Evolutionary conservation across 768 basidiomycete genomes (phyloP), one percentile per base, ranked within the genome.

Genomic region (Hygrophoropsis aurantiaca): DNA sequence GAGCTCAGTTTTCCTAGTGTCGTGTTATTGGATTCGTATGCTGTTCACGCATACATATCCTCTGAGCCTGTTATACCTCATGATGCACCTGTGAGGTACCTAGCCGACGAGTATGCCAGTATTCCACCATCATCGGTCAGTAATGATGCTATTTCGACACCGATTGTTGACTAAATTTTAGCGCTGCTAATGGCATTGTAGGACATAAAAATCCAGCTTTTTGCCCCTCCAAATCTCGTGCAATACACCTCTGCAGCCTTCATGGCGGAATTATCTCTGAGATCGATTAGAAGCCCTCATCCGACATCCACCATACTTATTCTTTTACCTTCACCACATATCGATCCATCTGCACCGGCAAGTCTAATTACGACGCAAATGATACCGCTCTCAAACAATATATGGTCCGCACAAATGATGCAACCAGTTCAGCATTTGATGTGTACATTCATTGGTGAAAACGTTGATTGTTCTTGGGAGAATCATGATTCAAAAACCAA

Each of bases 201-300:
- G 75, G 59, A 62, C 47, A 50, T 59, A 3, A 55, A 62, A 16
- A 64, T 70, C 0, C 53, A 72, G 41, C 60, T 58, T 1, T 82
- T 82, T 44, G 56, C 70, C 3, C 76, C 82, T 3, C 83, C 83
- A 13, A 84, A 84, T 52, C 67, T 85, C 26, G 57, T 82, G 37
- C 77, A 74, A 50, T 73, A 74, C 5, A 74, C 78, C 1, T 74
- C 80, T 0, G 80, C 83, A 4, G 71, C 82, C 2, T 69, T 84
- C 49, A 58, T 84, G 46, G 66, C 54, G 19, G 44, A 40, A 21
- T 23, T 57, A 7, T 57, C 53, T 46, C 19, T 60, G 13, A 42
- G 50, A 38, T 53, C 56, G 18, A 34, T 44, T 5, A 3, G 16
- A n/a, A 36, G 36, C 0, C 11, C 32, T 1, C 9, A 21, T 16